Conservation (phyloP, 371 early-diverging fungal species). For the Mortierella sp. region DNA sequence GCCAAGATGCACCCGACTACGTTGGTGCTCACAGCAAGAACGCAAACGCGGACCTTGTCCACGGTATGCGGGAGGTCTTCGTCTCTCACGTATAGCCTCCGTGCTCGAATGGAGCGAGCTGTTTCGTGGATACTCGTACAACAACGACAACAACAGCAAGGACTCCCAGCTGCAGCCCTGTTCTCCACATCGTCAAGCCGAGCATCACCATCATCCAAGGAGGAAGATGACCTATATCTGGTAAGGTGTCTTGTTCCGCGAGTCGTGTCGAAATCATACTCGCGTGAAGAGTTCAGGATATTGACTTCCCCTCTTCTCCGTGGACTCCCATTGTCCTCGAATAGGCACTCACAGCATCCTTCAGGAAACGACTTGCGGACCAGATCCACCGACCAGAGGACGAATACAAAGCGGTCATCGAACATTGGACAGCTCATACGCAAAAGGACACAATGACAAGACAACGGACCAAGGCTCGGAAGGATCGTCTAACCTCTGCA, state of each 20-base stretch:
- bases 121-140: conserved; percentile 18
- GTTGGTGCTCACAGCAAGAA: conserved; percentile 14
- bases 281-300: background rate
- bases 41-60: conserved; percentile 15
- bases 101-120: conserved; percentile 22
- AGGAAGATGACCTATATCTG: conserved; percentile 53
- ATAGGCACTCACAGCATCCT: conserved; percentile 46
- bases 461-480: conserved; percentile 35
- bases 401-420: conserved; percentile 48
- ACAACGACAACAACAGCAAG: conserved; percentile 13
- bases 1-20: conserved; percentile 21
- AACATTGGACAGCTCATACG: conserved; percentile 44
- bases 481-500: conserved; percentile 36
- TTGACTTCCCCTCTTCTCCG: background rate
- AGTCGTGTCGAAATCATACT: background rate
- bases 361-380: conserved; percentile 49
- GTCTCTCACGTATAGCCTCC: conserved; percentile 6
- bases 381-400: conserved; percentile 49
- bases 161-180: conserved; percentile 6
- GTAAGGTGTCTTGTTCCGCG: conserved; percentile 1
- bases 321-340: background rate
- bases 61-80: conserved; percentile 13
- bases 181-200: conserved; percentile 25
- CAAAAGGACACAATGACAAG: conserved; percentile 32
- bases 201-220: conserved; percentile 29